A percentile compares a stretch with the other conserved stretches of the same genome.
phyloP scores from a whole-genome alignment of 257 asterid species.

The Salvia miltiorrhiza region DNA sequence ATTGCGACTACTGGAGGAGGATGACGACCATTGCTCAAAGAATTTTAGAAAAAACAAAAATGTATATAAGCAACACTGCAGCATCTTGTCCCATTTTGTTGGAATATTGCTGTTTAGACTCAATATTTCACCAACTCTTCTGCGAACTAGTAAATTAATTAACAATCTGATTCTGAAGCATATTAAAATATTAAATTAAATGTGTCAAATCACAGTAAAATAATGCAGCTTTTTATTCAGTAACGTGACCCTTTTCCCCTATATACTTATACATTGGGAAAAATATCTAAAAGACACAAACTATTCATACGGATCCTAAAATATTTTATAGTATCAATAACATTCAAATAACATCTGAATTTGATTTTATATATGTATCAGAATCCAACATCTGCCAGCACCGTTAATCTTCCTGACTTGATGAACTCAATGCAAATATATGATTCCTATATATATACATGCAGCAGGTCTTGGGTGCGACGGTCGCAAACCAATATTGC shows the following conservation, averaged over 20 bases:
- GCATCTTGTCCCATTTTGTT: background rate
- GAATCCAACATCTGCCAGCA: no score
- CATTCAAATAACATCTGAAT: no score
- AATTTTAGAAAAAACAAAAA: background rate
- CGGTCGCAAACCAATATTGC: no score
- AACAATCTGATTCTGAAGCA: background rate
- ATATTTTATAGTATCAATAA: no score
- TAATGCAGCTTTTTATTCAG: background rate
- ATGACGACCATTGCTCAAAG: background rate
- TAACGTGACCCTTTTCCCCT: background rate
- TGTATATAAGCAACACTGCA: background rate
- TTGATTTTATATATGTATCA: background rate
- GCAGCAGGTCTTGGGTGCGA: no score
- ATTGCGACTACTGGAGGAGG: background rate
- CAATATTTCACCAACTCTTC: background rate
- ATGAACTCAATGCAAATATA: no score
- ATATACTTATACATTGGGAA: no score
- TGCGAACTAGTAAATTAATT: background rate
- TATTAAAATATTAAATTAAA: background rate
- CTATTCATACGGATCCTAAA: no score
- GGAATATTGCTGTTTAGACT: background rate
- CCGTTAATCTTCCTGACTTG: no score
- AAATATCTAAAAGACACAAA: no score
- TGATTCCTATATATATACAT: no score
- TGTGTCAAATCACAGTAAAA: background rate